Percentiles rank a stretch among this genome's conserved stretches.
Conservation (phyloP, 805 yeast genomes). For the Metschnikowia shivogae region DNA sequence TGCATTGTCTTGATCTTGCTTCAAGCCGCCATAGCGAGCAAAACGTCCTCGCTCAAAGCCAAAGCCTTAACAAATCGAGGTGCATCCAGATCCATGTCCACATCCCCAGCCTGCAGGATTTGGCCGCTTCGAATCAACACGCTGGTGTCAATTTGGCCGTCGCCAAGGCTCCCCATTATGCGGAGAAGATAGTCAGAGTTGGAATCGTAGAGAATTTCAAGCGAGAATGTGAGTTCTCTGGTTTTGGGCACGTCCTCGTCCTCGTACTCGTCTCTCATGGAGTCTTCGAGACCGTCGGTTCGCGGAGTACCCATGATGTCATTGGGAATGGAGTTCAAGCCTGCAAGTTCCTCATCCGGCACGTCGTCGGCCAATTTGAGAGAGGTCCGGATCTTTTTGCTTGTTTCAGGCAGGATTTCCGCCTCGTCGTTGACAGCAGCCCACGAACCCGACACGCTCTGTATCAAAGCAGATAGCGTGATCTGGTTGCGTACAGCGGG, state of each 20-base stretch:
- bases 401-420: constrained; percentile 16
- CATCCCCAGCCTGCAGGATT: constrained; percentile 14
- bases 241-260: constrained; percentile 7
- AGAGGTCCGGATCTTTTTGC: constrained; percentile 30
- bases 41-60: constrained; percentile 31
- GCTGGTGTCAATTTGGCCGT: constrained; percentile 12
- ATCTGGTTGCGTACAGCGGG: constrained; percentile 31
- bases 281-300: constrained; percentile 23
- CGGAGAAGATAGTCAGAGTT: constrained; percentile 22
- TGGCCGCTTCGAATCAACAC: constrained; percentile 33
- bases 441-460: constrained; percentile 9
- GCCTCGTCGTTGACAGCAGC: constrained; percentile 7
- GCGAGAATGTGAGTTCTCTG: constrained; percentile 10
- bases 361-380: constrained; percentile 34
- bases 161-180: constrained; percentile 17
- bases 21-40: constrained; percentile 18
- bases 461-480: constrained; percentile 19
- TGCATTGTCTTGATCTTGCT: constrained; percentile 5
- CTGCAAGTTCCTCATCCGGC: constrained; percentile 37
- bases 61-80: constrained; percentile 24
- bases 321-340: constrained; percentile 26
- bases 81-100: constrained; percentile 22
- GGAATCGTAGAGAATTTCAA: constrained; percentile 23
- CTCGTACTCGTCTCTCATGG: constrained; percentile 20
- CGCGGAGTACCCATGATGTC: constrained; percentile 13